Conservation (phyloP, 2,329 filamentous ascomycete genomes). For the Sporothrix pseudoabietina region DNA sequence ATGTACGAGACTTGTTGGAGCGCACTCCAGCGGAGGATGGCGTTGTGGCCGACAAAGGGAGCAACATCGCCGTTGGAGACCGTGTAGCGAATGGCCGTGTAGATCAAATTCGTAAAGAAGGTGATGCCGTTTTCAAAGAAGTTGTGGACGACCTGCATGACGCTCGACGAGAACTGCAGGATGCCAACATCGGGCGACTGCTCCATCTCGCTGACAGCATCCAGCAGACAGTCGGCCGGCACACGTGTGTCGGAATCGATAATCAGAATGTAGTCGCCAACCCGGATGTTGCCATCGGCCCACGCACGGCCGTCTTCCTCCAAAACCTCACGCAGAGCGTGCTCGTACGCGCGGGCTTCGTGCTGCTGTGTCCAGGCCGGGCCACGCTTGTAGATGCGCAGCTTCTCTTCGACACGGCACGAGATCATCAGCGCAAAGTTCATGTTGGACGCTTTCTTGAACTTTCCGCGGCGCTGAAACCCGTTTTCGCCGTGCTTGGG, state of each 20-base stretch:
- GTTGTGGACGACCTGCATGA: conserved; percentile 76
- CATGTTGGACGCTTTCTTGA: conserved; percentile 74
- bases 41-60: conserved; percentile 81
- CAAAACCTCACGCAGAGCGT: conserved; percentile 65
- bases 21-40: conserved; percentile 73
- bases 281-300: conserved; percentile 82
- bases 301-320: conserved; percentile 70
- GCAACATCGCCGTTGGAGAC: conserved; percentile 76
- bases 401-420: conserved; percentile 70
- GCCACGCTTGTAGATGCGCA: conserved; percentile 58
- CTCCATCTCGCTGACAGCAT: conserved; percentile 81
- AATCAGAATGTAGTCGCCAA: conserved; percentile 80
- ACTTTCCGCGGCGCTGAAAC: conserved; percentile 65
- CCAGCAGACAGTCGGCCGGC: conserved; percentile 73
- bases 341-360: conserved; percentile 67
- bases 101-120: conserved; percentile 74
- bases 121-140: conserved; percentile 73
- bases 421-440: conserved; percentile 70
- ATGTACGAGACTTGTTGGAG: conserved; percentile 72
- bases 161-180: conserved; percentile 74
- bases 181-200: conserved; percentile 76
- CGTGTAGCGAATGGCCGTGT: conserved; percentile 75
- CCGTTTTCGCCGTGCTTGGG: conserved; percentile 65
- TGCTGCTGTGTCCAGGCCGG: conserved; percentile 68
- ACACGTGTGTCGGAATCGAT: conserved; percentile 81